Conservation (phyloP, 2,329 filamentous ascomycete species). For the Aspergillus pseudoviridinutans region DNA sequence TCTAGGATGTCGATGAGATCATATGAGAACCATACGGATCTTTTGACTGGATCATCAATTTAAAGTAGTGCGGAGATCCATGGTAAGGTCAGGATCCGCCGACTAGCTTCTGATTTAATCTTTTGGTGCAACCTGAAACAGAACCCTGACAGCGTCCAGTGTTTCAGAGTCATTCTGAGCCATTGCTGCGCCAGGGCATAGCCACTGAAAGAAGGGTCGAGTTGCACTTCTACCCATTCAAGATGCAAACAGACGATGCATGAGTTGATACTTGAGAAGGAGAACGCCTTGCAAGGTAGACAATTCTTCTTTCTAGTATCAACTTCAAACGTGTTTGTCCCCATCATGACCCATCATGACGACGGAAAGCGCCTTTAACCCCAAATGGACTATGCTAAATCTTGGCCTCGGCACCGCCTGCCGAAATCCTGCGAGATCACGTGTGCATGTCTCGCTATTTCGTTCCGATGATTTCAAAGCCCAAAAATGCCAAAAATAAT, state of each 20-base stretch:
- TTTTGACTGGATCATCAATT: not conserved
- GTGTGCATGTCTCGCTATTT: not conserved
- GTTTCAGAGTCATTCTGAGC: constrained; percentile 14
- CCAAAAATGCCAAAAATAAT: no score
- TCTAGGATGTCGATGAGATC: not conserved
- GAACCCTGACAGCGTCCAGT: constrained; percentile 1
- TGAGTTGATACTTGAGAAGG: no score
- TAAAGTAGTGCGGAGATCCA: not conserved
- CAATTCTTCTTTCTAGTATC: not conserved
- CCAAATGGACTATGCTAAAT: not conserved
- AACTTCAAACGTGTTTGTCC: not conserved
- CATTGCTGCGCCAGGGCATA: constrained; percentile 22
- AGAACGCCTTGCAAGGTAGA: not conserved
- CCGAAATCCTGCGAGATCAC: constrained; percentile 9
- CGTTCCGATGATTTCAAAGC: not conserved
- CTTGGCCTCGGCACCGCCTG: not conserved
- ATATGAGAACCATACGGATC: not conserved
- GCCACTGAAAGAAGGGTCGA: constrained; percentile 9
- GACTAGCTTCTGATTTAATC: not conserved
- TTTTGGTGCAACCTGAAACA: constrained; percentile 3
- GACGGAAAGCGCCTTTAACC: not conserved
- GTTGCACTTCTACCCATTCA: not conserved
- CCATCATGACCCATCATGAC: not conserved
- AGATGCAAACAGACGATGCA: not conserved
- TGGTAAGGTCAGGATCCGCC: not conserved